A percentile compares a stretch with the other conserved stretches of the same genome.
phyloP scores from a whole-genome alignment of 345 rosid species.

The Sisymbrium irio region DNA sequence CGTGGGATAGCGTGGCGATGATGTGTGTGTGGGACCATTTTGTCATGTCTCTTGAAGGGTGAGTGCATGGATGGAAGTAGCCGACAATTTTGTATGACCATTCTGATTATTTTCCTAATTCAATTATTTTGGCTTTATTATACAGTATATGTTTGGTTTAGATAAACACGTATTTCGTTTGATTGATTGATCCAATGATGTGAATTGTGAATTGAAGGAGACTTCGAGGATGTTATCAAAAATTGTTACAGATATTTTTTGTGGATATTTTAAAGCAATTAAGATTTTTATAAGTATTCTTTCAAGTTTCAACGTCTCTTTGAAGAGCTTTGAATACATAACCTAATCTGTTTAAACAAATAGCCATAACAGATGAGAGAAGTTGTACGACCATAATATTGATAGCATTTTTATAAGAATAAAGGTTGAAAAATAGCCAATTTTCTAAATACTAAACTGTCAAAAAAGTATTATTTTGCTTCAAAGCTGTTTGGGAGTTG shows the following conservation, averaged over 20 bases:
- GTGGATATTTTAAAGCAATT: background rate
- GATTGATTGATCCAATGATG: slow-evolving; percentile 20
- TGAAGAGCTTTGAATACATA: background rate
- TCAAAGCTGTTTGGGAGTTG: background rate
- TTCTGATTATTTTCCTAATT: slow-evolving; percentile 11
- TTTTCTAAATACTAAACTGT: too few species aligned
- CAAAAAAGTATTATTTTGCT: too few species aligned
- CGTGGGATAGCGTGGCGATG: slow-evolving; percentile 23
- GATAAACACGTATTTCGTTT: background rate
- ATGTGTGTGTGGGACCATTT: slow-evolving; percentile 20
- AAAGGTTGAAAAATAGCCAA: too few species aligned
- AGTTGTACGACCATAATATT: too few species aligned
- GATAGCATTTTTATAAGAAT: too few species aligned
- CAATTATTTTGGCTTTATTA: background rate
- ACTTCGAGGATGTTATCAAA: slow-evolving; percentile 11
- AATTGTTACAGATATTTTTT: background rate
- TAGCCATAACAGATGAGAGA: too few species aligned
- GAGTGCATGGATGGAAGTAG: slow-evolving; percentile 28
- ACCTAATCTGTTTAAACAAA: background rate
- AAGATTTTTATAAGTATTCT: too few species aligned
- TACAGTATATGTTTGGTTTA: background rate
- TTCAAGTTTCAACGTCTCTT: too few species aligned
- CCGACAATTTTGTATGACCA: slow-evolving; percentile 31
- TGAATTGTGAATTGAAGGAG: background rate
- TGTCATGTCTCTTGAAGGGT: background rate